phyloP scores from a whole-genome alignment of 768 basidiomycete species.

The Trametes punicea region DNA sequence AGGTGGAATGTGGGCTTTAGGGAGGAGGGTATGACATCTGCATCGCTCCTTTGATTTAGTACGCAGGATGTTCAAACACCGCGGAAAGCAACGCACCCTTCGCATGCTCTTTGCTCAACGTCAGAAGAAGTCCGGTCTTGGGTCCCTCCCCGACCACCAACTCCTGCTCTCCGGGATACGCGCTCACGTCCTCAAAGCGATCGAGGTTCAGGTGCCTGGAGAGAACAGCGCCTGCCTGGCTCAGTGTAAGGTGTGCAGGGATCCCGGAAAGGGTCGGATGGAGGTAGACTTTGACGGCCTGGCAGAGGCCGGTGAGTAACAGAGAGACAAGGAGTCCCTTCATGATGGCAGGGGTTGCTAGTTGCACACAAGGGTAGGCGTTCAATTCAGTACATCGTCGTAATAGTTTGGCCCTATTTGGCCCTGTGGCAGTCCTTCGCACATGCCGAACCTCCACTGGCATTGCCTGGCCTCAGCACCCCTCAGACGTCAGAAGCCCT shows the following conservation, averaged over 20 bases:
- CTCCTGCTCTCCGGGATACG: conserved; percentile 23
- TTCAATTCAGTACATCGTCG: conserved; percentile 1
- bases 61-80: background rate
- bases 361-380: background rate
- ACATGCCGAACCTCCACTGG: background rate
- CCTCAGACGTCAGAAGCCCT: too few species aligned
- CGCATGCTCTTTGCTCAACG: conserved; percentile 52
- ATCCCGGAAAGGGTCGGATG: conserved; percentile 43
- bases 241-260: conserved; percentile 42
- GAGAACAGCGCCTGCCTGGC: conserved; percentile 56
- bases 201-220: conserved; percentile 74
- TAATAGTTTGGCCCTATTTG: conserved; percentile 15
- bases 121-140: conserved; percentile 50
- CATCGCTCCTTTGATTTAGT: background rate
- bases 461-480: too few species aligned
- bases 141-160: conserved; percentile 56
- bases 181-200: conserved; percentile 42
- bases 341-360: conserved; percentile 17
- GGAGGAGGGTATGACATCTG: conserved; percentile 58
- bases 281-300: conserved; percentile 59
- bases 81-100: conserved; percentile 40
- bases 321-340: conserved; percentile 25
- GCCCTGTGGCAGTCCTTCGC: conserved; percentile 3
- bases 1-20: conserved; percentile 48
- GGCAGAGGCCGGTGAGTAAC: conserved; percentile 36